Evolutionary conservation across 805 yeast species (phyloP).

Genomic region (Starmera quercuum): DNA sequence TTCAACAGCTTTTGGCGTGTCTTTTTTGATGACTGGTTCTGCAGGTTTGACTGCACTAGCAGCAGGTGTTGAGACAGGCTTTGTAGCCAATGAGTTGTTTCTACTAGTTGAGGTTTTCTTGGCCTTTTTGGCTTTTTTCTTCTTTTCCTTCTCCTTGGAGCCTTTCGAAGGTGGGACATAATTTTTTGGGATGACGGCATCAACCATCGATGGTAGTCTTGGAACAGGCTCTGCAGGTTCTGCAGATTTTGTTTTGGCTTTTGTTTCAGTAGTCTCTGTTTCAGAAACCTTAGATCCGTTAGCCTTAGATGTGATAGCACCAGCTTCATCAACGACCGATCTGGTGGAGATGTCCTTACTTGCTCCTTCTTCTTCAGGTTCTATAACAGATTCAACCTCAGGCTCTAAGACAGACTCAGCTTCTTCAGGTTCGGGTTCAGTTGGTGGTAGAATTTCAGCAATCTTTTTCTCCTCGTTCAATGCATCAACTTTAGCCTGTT

Average conservation of each 20-base stretch:
- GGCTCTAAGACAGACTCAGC: conserved; percentile 11
- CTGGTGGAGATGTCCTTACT: conserved; percentile 1
- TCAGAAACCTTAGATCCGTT: neutral
- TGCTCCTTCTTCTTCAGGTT: neutral
- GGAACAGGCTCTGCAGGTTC: neutral
- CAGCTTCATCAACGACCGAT: neutral
- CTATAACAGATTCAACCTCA: conserved; percentile 2
- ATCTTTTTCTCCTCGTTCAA: conserved; percentile 30
- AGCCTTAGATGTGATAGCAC: conserved; percentile 4
- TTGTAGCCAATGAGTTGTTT: neutral
- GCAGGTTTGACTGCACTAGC: neutral
- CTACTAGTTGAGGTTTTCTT: neutral
- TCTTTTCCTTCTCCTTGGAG: neutral
- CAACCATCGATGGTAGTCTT: conserved; percentile 3
- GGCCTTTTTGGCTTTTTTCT: neutral
- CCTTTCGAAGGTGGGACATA: conserved; percentile 1
- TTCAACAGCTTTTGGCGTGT: neutral
- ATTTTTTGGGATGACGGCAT: conserved; percentile 7
- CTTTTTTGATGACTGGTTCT: neutral
- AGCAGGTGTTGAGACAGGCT: neutral
- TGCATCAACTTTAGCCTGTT: conserved; percentile 26
- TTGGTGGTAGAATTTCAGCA: conserved; percentile 32
- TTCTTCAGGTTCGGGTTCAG: conserved; percentile 14
- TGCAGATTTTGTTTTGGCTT: neutral
- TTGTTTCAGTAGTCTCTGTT: neutral